phyloP scores from a whole-genome alignment of 2,329 filamentous ascomycete genomes.

The Ophiocordyceps robertsii region DNA sequence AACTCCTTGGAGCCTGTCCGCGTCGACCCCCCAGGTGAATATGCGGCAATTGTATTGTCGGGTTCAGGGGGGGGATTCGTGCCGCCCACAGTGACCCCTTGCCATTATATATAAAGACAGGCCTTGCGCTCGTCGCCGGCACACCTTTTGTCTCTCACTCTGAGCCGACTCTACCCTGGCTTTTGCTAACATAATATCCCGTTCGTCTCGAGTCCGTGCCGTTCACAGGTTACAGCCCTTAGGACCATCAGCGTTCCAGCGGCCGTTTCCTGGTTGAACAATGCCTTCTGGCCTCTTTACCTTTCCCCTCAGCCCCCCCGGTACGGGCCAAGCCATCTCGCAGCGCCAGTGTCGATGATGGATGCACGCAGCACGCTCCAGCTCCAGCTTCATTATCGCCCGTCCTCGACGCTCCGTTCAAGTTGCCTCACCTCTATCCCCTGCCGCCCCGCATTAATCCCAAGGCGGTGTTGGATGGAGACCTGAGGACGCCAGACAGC shows the following conservation, averaged over 20 bases:
- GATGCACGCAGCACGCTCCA: not conserved
- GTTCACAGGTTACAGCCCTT: not conserved
- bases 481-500: slow-evolving; percentile 69
- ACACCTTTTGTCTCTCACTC: too few relatives aligned
- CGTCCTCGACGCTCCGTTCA: not conserved
- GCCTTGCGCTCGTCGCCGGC: too few relatives aligned
- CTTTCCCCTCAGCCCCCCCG: slow-evolving; percentile 24
- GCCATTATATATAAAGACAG: too few relatives aligned
- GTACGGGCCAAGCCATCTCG: slow-evolving; percentile 23
- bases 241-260: too few relatives aligned
- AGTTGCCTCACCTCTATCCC: slow-evolving; percentile 29
- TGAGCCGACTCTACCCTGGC: too few relatives aligned
- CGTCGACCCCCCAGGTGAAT: too few relatives aligned
- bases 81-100: too few relatives aligned
- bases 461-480: slow-evolving; percentile 54
- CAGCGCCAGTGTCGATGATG: slow-evolving; percentile 16
- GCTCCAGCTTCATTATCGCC: not conserved
- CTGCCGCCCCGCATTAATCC: slow-evolving; percentile 53
- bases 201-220: slow-evolving; percentile 6
- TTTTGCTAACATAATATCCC: not conserved
- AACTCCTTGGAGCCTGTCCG: too few relatives aligned
- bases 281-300: too few relatives aligned
- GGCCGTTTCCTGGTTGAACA: too few relatives aligned
- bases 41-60: too few relatives aligned
- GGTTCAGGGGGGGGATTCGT: too few relatives aligned